Percentiles rank a stretch among this genome's conserved stretches.
These are phyloP conservation scores for apple (Malus domestica) DNA, from an alignment of 306 rosid genomes.

Conservation along the genomic window DNA sequence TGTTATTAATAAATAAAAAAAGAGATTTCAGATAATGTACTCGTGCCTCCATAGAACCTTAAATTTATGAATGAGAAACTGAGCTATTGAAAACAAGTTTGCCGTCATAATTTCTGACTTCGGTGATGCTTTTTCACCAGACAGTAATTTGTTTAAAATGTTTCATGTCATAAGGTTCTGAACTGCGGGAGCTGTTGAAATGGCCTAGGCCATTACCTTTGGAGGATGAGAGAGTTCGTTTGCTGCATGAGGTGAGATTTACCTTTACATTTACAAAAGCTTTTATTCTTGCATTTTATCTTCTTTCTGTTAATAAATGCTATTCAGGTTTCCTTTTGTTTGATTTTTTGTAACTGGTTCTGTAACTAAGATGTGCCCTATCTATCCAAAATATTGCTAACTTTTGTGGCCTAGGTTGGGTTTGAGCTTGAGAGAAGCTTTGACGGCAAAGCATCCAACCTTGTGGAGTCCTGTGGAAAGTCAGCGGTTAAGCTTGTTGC, in stretches of 20 bases:
- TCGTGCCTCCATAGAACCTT: not conserved
- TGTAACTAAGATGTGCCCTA: conserved; percentile 2
- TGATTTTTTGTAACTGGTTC: not conserved
- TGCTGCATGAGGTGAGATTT: conserved; percentile 74
- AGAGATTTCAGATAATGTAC: not conserved
- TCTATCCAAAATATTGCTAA: not conserved
- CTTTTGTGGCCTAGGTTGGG: conserved; percentile 36
- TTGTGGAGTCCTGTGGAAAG: conserved; percentile 75
- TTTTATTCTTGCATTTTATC: not conserved
- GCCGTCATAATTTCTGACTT: not conserved
- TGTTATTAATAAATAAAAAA: not conserved
- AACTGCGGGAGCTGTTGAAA: conserved; percentile 63
- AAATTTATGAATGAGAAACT: not conserved
- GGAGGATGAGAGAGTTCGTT: conserved; percentile 89
- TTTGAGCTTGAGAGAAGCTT: conserved; percentile 72
- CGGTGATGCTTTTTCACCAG: not conserved
- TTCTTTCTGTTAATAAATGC: not conserved
- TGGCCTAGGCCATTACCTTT: conserved; percentile 97
- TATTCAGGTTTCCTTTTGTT: conserved; percentile 1
- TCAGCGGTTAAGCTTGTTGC: conserved; percentile 87
- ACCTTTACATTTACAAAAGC: not conserved
- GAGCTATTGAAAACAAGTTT: not conserved
- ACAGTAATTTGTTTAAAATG: conserved; percentile 11
- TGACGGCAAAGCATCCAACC: conserved; percentile 69
- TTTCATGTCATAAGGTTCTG: conserved; percentile 50